Percentiles rank a stretch among this genome's conserved stretches.
Conservation (phyloP, 2,329 filamentous ascomycete genomes). For the Epichloe uncinata region DNA sequence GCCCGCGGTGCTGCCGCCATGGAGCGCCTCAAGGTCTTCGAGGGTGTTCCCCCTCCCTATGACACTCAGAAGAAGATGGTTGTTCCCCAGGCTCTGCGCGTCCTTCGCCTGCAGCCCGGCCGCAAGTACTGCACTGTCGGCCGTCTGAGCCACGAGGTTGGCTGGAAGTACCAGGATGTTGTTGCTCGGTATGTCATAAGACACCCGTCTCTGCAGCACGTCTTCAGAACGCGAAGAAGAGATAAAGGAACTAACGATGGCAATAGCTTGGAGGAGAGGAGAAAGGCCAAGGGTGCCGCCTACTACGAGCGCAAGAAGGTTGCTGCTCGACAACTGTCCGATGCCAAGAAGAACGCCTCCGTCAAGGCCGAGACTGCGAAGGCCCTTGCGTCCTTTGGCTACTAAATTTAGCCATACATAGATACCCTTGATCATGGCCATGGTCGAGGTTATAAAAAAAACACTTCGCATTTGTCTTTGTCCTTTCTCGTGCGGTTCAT, state of each 20-base stretch:
- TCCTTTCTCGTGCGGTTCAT: slow-evolving; percentile 37
- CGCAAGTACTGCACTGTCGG: slow-evolving; percentile 99
- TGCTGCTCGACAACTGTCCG: slow-evolving; percentile 74
- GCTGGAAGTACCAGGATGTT: slow-evolving; percentile 99
- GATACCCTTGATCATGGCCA: slow-evolving; percentile 14
- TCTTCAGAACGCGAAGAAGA: neutral
- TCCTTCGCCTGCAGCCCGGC: slow-evolving; percentile 93
- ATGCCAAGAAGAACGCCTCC: slow-evolving; percentile 85
- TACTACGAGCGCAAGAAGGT: slow-evolving; percentile 99
- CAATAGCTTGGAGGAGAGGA: slow-evolving; percentile 88
- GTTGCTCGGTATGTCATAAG: slow-evolving; percentile 66
- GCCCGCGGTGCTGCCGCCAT: slow-evolving; percentile 90
- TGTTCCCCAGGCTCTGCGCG: slow-evolving; percentile 92
- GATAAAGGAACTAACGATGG: slow-evolving; percentile 11
- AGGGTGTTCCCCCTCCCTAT: slow-evolving; percentile 97
- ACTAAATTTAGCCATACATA: slow-evolving; percentile 45
- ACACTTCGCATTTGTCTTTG: slow-evolving; percentile 26
- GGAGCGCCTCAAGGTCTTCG: slow-evolving; percentile 99
- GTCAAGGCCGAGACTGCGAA: slow-evolving; percentile 76
- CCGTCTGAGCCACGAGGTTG: slow-evolving; percentile 94
- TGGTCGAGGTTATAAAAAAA: slow-evolving; percentile 13
- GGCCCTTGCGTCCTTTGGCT: slow-evolving; percentile 82
- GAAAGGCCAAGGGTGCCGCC: slow-evolving; percentile 97
- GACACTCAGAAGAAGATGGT: slow-evolving; percentile 99
- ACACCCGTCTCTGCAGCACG: neutral